Evolutionary conservation across 2,329 filamentous ascomycete genomes (phyloP).

Genomic region (Aplosporella prunicola): DNA sequence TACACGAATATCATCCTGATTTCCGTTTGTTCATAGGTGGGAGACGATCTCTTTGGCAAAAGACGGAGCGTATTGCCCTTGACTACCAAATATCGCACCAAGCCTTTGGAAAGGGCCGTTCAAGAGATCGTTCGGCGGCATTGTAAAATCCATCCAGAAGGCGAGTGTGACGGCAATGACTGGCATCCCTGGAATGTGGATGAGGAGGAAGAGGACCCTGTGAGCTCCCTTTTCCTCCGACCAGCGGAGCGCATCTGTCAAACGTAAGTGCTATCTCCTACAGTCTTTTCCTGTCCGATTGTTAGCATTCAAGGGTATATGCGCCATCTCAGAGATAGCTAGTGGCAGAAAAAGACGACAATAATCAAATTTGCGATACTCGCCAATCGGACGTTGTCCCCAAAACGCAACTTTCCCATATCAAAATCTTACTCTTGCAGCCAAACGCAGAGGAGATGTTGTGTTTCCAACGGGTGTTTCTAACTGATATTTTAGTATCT

Average conservation of each 20-base stretch:
- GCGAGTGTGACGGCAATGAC: constrained; percentile 34
- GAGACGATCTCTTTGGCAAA: constrained; percentile 39
- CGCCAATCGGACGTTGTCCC: too few species aligned
- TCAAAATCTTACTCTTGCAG: too few species aligned
- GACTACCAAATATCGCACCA: constrained; percentile 41
- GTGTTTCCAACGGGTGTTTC: background rate
- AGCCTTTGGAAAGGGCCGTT: constrained; percentile 40
- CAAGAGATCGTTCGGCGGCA: constrained; percentile 35
- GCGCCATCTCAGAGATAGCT: too few species aligned
- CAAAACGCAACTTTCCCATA: too few species aligned
- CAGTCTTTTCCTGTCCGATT: too few species aligned
- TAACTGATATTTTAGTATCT: constrained; percentile 26
- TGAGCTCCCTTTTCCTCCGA: constrained; percentile 7
- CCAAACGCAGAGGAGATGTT: too few species aligned
- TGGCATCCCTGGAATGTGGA: constrained; percentile 35
- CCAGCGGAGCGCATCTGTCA: constrained; percentile 26
- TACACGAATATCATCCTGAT: too few species aligned
- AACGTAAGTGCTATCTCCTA: constrained; percentile 27
- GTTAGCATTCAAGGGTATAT: too few species aligned
- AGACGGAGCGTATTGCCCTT: constrained; percentile 35
- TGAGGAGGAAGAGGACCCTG: constrained; percentile 12
- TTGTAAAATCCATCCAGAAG: constrained; percentile 31
- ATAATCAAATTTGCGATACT: too few species aligned
- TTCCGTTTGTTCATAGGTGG: too few species aligned
- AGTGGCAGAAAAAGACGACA: too few species aligned